A percentile compares a stretch with the other conserved stretches of the same genome.
phyloP scores from a whole-genome alignment of 805 yeast species.

The Candida chauliodis region DNA sequence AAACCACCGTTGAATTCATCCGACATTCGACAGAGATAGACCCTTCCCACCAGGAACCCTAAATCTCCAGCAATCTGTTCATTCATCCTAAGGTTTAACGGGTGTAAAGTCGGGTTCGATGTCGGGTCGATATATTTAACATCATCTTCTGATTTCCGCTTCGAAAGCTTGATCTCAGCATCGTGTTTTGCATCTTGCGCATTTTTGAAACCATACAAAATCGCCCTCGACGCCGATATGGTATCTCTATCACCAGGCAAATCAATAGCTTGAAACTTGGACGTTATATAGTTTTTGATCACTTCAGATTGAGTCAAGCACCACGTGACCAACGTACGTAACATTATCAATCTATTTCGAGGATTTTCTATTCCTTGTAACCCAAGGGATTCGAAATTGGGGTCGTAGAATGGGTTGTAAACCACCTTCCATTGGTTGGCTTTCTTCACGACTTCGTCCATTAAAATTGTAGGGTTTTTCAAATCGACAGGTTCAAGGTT shows the following conservation, averaged over 20 bases:
- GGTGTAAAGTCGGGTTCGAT: conserved; percentile 33
- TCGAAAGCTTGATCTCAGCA: conserved; percentile 26
- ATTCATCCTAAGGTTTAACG: conserved; percentile 29
- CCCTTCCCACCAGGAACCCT: conserved; percentile 39
- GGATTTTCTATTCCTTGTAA: conserved; percentile 30
- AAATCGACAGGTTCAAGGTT: conserved; percentile 20
- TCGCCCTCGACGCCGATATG: conserved; percentile 30
- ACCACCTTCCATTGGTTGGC: conserved; percentile 13
- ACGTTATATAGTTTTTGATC: conserved; percentile 23
- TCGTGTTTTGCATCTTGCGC: conserved; percentile 29
- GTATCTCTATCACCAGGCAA: conserved; percentile 38
- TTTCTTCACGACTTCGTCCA: conserved; percentile 10
- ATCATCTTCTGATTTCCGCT: conserved; percentile 21
- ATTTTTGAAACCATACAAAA: conserved; percentile 33
- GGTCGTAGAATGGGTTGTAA: conserved; percentile 19
- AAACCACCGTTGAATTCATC: conserved; percentile 33
- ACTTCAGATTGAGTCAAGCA: conserved; percentile 27
- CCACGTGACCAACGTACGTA: conserved; percentile 38
- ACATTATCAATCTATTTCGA: conserved; percentile 30
- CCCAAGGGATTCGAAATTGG: conserved; percentile 30
- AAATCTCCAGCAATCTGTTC: conserved; percentile 37
- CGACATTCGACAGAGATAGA: conserved; percentile 36
- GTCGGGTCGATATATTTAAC: conserved; percentile 35
- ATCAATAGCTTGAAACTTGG: conserved; percentile 26
- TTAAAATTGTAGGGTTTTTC: conserved; percentile 17